Percentiles rank a stretch among this genome's conserved stretches.
Evolutionary conservation across 805 yeast species (phyloP).

Genomic region (Teunomyces gatunensis): DNA sequence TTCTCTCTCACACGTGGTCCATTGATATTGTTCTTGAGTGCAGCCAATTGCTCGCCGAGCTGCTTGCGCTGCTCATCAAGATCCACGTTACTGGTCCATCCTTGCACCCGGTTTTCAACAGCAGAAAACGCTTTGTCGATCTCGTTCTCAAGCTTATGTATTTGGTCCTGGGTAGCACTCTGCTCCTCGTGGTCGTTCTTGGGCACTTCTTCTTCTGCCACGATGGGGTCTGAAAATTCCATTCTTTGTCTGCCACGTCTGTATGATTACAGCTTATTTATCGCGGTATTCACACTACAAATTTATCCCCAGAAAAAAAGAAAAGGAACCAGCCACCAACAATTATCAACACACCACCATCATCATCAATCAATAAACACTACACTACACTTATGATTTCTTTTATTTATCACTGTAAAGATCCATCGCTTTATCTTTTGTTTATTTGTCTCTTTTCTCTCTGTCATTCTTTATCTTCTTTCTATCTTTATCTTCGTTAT

Average conservation of each 20-base stretch:
- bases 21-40: neutral
- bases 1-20: slow-evolving; percentile 13
- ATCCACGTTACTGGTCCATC: slow-evolving; percentile 26
- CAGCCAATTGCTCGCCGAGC: slow-evolving; percentile 26
- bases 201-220: slow-evolving; percentile 13
- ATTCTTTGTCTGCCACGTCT: slow-evolving; percentile 12
- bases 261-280: no score
- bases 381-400: no score
- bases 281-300: neutral
- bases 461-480: no score
- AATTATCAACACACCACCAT: no score
- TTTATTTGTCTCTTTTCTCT: no score
- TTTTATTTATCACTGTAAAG: no score
- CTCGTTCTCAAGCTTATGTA: slow-evolving; percentile 50
- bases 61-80: slow-evolving; percentile 28
- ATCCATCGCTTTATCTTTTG: no score
- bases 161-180: slow-evolving; percentile 52
- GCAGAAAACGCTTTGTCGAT: slow-evolving; percentile 49
- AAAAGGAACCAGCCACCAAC: neutral
- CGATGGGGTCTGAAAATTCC: slow-evolving; percentile 35
- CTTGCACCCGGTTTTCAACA: slow-evolving; percentile 48
- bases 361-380: no score
- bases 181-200: slow-evolving; percentile 6
- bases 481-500: no score
- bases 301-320: neutral